A percentile compares a stretch with the other conserved stretches of the same genome.
Conservation (phyloP, 768 basidiomycete species). For the Podaxis sp. region DNA sequence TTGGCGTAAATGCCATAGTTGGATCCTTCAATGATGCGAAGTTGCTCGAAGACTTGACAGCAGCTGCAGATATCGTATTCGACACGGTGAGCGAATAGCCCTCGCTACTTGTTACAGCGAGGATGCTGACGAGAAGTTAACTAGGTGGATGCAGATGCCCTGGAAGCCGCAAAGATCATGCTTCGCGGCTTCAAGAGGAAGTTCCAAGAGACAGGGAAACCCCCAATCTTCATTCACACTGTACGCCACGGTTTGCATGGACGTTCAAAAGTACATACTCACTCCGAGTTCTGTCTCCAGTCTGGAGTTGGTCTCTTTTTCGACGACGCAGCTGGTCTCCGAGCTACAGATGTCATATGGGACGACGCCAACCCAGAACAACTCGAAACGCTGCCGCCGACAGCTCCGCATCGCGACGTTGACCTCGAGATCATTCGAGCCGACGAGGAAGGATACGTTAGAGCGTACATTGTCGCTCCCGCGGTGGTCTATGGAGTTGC, state of each 20-base stretch:
- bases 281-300: conserved; percentile 15
- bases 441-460: conserved; percentile 48
- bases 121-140: not conserved
- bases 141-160: conserved; percentile 39
- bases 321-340: conserved; percentile 42
- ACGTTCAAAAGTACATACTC: not conserved
- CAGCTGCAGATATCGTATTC: conserved; percentile 44
- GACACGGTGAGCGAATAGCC: conserved; percentile 30
- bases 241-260: conserved; percentile 25
- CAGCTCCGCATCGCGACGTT: conserved; percentile 47
- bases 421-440: conserved; percentile 48
- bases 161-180: conserved; percentile 36
- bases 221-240: conserved; percentile 40
- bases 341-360: conserved; percentile 37
- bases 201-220: conserved; percentile 29
- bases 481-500: conserved; percentile 53
- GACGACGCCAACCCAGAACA: conserved; percentile 45
- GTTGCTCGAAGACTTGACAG: conserved; percentile 37
- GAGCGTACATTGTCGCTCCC: conserved; percentile 52
- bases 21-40: conserved; percentile 41
- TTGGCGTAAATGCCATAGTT: conserved; percentile 37
- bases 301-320: conserved; percentile 39
- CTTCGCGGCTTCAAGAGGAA: conserved; percentile 35
- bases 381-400: conserved; percentile 42
- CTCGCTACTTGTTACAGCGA: not conserved